These are phyloP conservation scores for Lipomyces starkeyi DNA, from an alignment of 805 yeast genomes.

Conservation along the genomic window DNA sequence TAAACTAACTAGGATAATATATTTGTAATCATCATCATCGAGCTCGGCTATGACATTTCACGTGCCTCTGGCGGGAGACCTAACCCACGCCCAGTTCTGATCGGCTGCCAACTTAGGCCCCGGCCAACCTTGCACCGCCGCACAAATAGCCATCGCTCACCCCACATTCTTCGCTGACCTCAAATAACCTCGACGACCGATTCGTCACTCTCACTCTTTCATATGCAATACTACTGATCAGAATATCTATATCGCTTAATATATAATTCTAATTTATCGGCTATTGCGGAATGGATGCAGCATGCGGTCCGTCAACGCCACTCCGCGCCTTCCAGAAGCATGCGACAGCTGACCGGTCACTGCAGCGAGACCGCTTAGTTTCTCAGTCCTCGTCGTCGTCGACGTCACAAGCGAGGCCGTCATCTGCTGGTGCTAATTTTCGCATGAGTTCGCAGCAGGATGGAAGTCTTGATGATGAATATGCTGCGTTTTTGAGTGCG, in stretches of 20 bases:
- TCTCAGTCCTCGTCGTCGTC: constrained; percentile 7
- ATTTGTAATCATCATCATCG: too few relatives aligned
- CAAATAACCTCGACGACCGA: not conserved
- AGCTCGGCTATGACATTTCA: too few relatives aligned
- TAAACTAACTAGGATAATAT: too few relatives aligned
- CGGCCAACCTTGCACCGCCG: too few relatives aligned
- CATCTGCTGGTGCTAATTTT: constrained; percentile 10
- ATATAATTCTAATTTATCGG: not conserved
- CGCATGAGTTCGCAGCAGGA: constrained; percentile 9
- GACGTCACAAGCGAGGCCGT: not conserved
- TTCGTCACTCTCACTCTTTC: not conserved
- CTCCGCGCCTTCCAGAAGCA: constrained; percentile 28
- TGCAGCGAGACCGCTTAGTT: constrained; percentile 28
- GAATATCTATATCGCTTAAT: not conserved
- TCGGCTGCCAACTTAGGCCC: too few relatives aligned
- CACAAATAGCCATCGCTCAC: too few relatives aligned
- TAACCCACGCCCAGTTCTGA: too few relatives aligned
- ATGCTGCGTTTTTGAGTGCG: constrained; percentile 19
- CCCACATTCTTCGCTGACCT: too few relatives aligned
- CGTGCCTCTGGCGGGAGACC: too few relatives aligned
- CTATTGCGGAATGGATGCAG: constrained; percentile 18
- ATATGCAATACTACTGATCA: not conserved
- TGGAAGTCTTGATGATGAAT: constrained; percentile 16
- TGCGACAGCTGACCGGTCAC: constrained; percentile 28
- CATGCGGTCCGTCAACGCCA: constrained; percentile 38